Evolutionary conservation across 805 yeast genomes (phyloP), one percentile per base, ranked within the genome.

Genomic region (Candida ipomoeae): DNA sequence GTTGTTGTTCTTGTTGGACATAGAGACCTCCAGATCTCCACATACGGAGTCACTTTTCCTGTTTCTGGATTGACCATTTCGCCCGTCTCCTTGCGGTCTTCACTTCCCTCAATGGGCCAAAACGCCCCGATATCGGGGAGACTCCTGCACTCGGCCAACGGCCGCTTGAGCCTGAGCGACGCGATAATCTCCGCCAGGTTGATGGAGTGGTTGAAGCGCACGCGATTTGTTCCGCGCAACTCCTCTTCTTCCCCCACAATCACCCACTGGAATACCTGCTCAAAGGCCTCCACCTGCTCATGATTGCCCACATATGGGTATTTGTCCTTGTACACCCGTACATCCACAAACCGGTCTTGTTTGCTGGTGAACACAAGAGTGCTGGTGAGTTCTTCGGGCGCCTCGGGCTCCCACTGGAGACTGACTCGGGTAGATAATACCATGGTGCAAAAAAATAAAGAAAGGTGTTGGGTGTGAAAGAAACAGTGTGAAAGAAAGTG

Each of bases 1-100:
- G 75, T 71, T 1, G 69, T 51, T 33, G 69, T 58, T 10, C 56
- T 48, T n/a, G 56, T 48, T 1, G 79, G 73, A 55, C 78, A 76
- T 32, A 81, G 55, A 18, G 78, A 69, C 55, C 78, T 62, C 87
- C 87, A 82, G 23, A 78, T 68, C 61, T 82, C 86, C 35, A 77
- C 64, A 52, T 80, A 82, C 10, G 68, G 68, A 48, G 74, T 76
- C 3, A 63, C 56, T n/a, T 57, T 55, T 0, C 76, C 75, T 1
- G 79, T 69, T 1, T 53, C 71, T 1, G 78, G 74, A 55, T 80
- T 77, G 2, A 54, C 50, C 84, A 81, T 79, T 4, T 54, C 55
- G 0, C 83, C 83, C 0, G 73, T 71, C 57, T 82, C 87, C 48
- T 68, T 67, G 40, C 83, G 67, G 45, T 73, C 74, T 10, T 62